Evolutionary conservation across 1,139 yeast species (phyloP), one percentile per base, ranked within the genome.

Genomic region (Hyphopichia wangnamkhiaoensis): DNA sequence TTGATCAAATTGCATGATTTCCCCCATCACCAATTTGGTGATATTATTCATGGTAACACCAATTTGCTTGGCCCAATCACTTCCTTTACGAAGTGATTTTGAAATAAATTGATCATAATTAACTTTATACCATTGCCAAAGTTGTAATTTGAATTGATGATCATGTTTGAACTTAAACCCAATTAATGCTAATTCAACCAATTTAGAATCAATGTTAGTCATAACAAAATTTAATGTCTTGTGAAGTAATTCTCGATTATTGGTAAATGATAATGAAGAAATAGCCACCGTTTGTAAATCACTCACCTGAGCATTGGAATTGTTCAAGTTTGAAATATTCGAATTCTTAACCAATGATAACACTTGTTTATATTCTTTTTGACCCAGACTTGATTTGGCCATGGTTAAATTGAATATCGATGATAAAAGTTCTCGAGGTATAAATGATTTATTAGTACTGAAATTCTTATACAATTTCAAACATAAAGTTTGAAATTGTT

Each of bases 291-390:
- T 71, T 52, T 79, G 84, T 25, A 81, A 56, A 24, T 68, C 72
- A n/a, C 51, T 49, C 1, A 53, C 43, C 7, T 53, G 40, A 5
- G 53, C 57, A 40, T 66, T 60, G 14, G 76, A 58, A 43, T 71
- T 61, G 19, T 54, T 59, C 40, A 66, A 53, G 27, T 58, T 55
- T 14, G 71, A 61, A 9, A 59, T 58, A 36, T 71, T 65, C 9
- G 82, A 68, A 43, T 72, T 72, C 43, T 79, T 78, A 8, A 74
- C 75, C 16, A 80, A 54, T 30, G 75, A 77, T 30, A 74, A 59
- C 2, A 80, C 59, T 48, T 76, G 80, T 54, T 82, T 82, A 67
- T 80, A 82, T 30, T 76, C 80, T 45, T 77, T 74, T 39, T 68
- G 62, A 18, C n/a, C n/a, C n/a, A n/a, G n/a, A 23, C 57, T 63